These are phyloP conservation scores for Exidia glandulosa DNA, from an alignment of 768 basidiomycete genomes.

Conservation along the genomic window DNA sequence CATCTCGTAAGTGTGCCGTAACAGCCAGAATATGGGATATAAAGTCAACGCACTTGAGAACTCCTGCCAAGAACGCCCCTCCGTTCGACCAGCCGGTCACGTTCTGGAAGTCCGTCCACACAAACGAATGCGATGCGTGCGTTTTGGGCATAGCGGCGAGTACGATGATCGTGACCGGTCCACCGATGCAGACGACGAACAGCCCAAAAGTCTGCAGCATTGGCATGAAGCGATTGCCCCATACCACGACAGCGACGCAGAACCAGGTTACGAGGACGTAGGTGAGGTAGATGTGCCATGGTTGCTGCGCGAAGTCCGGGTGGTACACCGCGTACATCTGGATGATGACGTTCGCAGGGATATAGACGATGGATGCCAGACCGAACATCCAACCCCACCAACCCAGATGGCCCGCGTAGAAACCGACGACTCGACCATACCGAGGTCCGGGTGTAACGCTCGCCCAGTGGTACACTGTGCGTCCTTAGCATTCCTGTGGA, in stretches of 20 bases:
- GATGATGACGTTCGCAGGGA: background rate
- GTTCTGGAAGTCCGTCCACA: background rate
- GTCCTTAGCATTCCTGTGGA: too few relatives aligned
- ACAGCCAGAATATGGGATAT: background rate
- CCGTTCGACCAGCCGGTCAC: background rate
- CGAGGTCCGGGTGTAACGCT: background rate
- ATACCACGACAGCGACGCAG: background rate
- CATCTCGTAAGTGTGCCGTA: background rate
- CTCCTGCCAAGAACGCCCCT: background rate
- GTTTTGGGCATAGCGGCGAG: background rate
- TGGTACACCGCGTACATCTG: background rate
- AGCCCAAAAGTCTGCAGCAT: background rate
- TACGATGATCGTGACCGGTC: background rate
- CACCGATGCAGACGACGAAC: background rate
- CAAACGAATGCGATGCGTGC: background rate
- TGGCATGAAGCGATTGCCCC: background rate
- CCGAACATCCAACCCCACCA: slow-evolving; percentile 1
- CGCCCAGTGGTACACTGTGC: background rate
- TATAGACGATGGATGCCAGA: background rate
- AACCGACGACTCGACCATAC: background rate
- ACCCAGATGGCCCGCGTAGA: background rate
- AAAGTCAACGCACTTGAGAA: background rate
- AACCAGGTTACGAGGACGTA: background rate
- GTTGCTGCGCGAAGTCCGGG: background rate
- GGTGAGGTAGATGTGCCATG: background rate